Base-by-base conservation (phyloP, 1,284 basidiomycete genomes). In the Takashimella koratensis region DNA sequence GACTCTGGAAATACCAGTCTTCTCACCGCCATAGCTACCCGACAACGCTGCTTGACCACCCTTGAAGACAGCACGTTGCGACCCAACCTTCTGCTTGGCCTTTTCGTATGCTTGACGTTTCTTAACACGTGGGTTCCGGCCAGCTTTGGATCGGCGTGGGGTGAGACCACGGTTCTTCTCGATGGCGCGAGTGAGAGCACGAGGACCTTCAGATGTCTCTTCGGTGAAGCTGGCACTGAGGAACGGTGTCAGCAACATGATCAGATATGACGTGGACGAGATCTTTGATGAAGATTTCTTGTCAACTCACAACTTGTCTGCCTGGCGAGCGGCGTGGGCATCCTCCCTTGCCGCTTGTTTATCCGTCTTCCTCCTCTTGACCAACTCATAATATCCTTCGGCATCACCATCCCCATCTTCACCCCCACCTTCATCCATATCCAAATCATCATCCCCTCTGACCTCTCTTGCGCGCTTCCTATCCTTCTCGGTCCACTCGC, bases 81-180 rank as follows among this genome's bases (percentile, higher is more conserved):
- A 91, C 23, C 85, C 80, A 19, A 96, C 79, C 76, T 87, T 91
- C 79, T 88, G 90, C 80, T 94, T 88, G 56, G 92, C 93, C 77
- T 95, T 87, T 68, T 93, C 92, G 80, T 86, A 97, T 68, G 84
- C 86, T 74, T 87, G 81, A 46, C 89, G 83, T 76, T 97, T 97
- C 83, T 96, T 97, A 76, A 97, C 92, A 64, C 93, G 85, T 26
- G 93, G 92, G 77, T 97, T 97, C 62, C 92, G 88, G 40, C 90
- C 88, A 51, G 76, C 69, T 77, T 96, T 96, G 47, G 86, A 79
- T 49, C 93, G 84, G 61, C 82, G 83, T 2, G 93, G 92, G 16
- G 92, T 96, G 57, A 97, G 84, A 54, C 94, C 93, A 67, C 86
- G 88, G 81, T 97, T 97, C 70, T 87, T 85, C 66, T 95, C 81